These are phyloP conservation scores for Russula sp. DNA, from an alignment of 768 basidiomycete species.

Conservation along the genomic window DNA sequence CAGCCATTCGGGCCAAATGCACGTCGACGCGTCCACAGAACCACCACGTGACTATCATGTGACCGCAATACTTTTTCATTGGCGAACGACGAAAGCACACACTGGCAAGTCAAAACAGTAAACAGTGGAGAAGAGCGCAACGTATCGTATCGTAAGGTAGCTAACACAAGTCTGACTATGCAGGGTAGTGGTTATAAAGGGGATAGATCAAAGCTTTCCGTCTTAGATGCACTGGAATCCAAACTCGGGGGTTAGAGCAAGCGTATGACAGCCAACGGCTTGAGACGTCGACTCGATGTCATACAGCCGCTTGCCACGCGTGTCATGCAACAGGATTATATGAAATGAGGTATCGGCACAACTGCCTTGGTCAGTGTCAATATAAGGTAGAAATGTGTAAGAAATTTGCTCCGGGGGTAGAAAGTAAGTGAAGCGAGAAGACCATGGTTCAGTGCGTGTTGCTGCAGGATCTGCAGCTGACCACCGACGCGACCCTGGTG, in stretches of 20 bases:
- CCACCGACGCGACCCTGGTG: not conserved
- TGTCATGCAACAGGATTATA: slow-evolving; percentile 6
- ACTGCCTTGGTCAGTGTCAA: not conserved
- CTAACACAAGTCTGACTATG: slow-evolving; percentile 12
- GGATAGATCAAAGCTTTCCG: slow-evolving; percentile 12
- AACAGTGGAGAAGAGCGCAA: not conserved
- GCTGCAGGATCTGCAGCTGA: not conserved
- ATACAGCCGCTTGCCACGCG: not conserved
- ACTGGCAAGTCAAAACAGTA: not conserved
- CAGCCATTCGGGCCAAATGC: not conserved
- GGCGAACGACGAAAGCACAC: not conserved
- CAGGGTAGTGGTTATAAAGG: slow-evolving; percentile 9
- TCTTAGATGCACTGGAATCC: slow-evolving; percentile 8
- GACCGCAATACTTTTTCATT: slow-evolving; percentile 9
- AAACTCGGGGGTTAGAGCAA: not conserved
- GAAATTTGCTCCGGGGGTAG: not conserved
- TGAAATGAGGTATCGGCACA: slow-evolving; percentile 16
- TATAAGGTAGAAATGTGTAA: slow-evolving; percentile 7
- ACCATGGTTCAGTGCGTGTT: not conserved
- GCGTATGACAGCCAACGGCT: not conserved
- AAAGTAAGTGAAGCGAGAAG: not conserved
- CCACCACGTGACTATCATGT: slow-evolving; percentile 16
- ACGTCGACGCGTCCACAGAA: not conserved
- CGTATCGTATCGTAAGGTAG: slow-evolving; percentile 8
- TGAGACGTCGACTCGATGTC: not conserved